A percentile compares a stretch with the other conserved stretches of the same genome.
phyloP scores from a whole-genome alignment of 2,329 filamentous ascomycete species.

The Elsinoe ampelina region DNA sequence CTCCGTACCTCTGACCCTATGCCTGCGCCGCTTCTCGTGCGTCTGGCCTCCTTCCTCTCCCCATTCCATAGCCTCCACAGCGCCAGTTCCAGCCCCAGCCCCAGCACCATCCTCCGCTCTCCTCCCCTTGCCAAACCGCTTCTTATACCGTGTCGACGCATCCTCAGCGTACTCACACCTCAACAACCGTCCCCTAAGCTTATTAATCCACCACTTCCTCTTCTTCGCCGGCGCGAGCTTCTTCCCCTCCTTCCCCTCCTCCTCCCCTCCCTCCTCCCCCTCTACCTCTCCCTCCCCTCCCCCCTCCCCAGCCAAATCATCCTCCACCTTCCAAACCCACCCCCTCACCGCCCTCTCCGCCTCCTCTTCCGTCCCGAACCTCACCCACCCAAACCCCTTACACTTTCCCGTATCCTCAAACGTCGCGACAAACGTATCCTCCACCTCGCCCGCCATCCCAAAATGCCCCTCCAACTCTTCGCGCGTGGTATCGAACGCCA shows the following conservation, averaged over 20 bases:
- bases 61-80: slow-evolving; percentile 20
- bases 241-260: slow-evolving; percentile 26
- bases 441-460: slow-evolving; percentile 70
- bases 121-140: slow-evolving; percentile 69
- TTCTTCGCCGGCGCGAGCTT: slow-evolving; percentile 39
- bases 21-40: slow-evolving; percentile 14
- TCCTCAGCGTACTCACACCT: slow-evolving; percentile 94
- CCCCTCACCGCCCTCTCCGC: slow-evolving; percentile 72
- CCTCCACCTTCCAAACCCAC: slow-evolving; percentile 59
- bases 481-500: slow-evolving; percentile 49
- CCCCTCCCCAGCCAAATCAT: slow-evolving; percentile 39
- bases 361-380: slow-evolving; percentile 69
- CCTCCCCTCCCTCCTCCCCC: slow-evolving; percentile 27
- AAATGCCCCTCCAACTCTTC: slow-evolving; percentile 77
- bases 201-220: slow-evolving; percentile 72
- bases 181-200: slow-evolving; percentile 67
- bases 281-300: slow-evolving; percentile 29
- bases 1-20: slow-evolving; percentile 23
- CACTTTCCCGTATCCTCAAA: slow-evolving; percentile 97
- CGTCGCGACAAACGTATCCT: slow-evolving; percentile 78
- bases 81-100: slow-evolving; percentile 15
- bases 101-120: slow-evolving; percentile 18
- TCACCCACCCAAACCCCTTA: slow-evolving; percentile 94
- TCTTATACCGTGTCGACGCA: slow-evolving; percentile 79
- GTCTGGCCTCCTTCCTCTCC: slow-evolving; percentile 20